Base-by-base conservation (phyloP, 768 basidiomycete species). In the Hortiboletus campestris region DNA sequence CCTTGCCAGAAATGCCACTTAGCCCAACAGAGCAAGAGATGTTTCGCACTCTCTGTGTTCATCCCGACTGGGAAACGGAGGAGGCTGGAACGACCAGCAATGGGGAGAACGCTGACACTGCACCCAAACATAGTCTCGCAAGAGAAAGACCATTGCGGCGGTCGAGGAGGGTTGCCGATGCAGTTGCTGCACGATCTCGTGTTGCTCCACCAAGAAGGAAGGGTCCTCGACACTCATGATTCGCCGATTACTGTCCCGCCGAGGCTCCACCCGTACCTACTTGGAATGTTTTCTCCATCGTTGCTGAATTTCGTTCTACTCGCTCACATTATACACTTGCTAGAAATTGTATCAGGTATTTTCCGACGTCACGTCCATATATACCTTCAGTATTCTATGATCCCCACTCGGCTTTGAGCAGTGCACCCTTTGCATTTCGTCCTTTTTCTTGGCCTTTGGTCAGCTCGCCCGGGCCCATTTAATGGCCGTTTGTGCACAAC, bases 1-100 rank as follows among this genome's bases (percentile, higher is more conserved):
- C 46, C 12, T 35, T 36, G 14, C 45, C 66, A 8, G 70, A 72
- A 29, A 72, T 74, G 4, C 88, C 87, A 19, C 76, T 90, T 46
- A 89, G 80, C 60, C 82, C 83, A 22, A 83, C 79, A 11, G 88
- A 90, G 62, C 81, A 86, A 63, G 82, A 86, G 68, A 84, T 90
- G 46, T 89, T 90, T 70, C 80, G 76, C 40, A 77, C 80, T 45
- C 70, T 89, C 25, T 89, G 86, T 56, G 74, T 79, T 32, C 77
- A 80, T 56, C 80, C 82, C 19, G 83, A 84, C 55, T 81, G 80
- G 79, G 71, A 71, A 39, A 51, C 46, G 22, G 80, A 82, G 22
- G 80, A 82, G 20, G 42, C 14, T 13, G 60, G 51, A 28, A 34
- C 38, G 28, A 31, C 39, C 34, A 57, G 55, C 7, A 52, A 57